Conservation (phyloP, 2,329 filamentous ascomycete species). For the Sordariomycetes sp. region DNA sequence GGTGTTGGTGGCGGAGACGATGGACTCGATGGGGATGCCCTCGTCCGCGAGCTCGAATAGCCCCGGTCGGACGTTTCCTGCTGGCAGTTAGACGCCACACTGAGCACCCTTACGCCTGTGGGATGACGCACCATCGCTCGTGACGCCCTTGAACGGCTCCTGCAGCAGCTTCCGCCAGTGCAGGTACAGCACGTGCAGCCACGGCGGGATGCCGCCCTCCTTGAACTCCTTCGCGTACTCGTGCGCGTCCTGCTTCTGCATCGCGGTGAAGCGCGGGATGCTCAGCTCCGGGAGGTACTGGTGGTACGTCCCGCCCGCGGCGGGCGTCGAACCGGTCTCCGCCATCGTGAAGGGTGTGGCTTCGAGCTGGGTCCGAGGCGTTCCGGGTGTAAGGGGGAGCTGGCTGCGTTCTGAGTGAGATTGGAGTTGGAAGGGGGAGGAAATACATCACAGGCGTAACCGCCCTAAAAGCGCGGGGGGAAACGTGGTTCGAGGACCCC, state of each 20-base stretch:
- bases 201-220: conserved; percentile 48
- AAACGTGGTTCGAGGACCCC: not conserved
- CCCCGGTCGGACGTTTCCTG: conserved; percentile 37
- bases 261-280: conserved; percentile 49
- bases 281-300: conserved; percentile 45
- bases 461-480: not conserved
- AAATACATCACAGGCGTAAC: not conserved
- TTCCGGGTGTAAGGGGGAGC: not conserved
- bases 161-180: conserved; percentile 48
- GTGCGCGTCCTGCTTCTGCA: conserved; percentile 51
- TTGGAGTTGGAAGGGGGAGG: not conserved
- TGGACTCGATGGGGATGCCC: conserved; percentile 44
- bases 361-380: not conserved
- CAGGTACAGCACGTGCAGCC: conserved; percentile 51
- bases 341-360: not conserved
- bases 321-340: not conserved
- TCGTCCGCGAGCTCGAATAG: conserved; percentile 55
- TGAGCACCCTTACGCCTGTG: not conserved
- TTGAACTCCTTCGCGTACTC: conserved; percentile 53
- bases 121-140: conserved; percentile 45
- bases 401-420: not conserved
- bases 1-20: conserved; percentile 37
- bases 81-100: not conserved
- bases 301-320: conserved; percentile 6
- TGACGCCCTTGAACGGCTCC: conserved; percentile 63